These are phyloP conservation scores for Taxillus chinensis DNA, from an alignment of 164 flowering plant species.

Conservation along the genomic window DNA sequence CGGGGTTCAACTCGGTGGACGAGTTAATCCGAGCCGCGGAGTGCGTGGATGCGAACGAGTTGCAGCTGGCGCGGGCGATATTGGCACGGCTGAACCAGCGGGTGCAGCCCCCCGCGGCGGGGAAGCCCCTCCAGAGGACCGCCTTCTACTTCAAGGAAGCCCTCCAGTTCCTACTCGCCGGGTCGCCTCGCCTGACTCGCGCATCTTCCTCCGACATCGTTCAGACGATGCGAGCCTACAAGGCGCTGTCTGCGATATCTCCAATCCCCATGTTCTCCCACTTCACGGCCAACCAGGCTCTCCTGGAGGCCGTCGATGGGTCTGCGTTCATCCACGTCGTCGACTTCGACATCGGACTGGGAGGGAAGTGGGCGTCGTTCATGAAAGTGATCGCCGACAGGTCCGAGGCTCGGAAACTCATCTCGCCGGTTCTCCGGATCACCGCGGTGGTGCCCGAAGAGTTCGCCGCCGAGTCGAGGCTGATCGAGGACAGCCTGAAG, in stretches of 20 bases:
- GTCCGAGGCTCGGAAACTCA: slow-evolving; percentile 15
- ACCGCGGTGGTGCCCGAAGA: slow-evolving; percentile 65
- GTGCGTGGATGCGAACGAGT: slow-evolving; percentile 55
- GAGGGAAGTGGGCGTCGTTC: slow-evolving; percentile 82
- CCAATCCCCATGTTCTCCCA: slow-evolving; percentile 74
- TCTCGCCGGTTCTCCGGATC: slow-evolving; percentile 37
- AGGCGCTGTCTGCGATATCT: slow-evolving; percentile 53
- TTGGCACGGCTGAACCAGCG: slow-evolving; percentile 84
- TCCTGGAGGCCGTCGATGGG: slow-evolving; percentile 66
- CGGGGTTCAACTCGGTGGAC: slow-evolving; percentile 45
- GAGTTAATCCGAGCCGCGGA: slow-evolving; percentile 68
- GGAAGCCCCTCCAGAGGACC: slow-evolving; percentile 75
- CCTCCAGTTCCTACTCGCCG: slow-evolving; percentile 39
- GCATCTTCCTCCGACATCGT: slow-evolving; percentile 42
- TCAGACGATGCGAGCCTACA: slow-evolving; percentile 54
- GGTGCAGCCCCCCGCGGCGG: slow-evolving; percentile 38
- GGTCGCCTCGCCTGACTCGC: slow-evolving; percentile 22
- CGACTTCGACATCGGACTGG: slow-evolving; percentile 87
- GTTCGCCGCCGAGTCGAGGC: slow-evolving; percentile 36
- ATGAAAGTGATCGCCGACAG: slow-evolving; percentile 61
- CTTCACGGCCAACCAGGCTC: slow-evolving; percentile 80
- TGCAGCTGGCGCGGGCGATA: slow-evolving; percentile 61
- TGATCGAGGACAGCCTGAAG: slow-evolving; percentile 49
- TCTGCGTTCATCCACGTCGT: slow-evolving; percentile 44
- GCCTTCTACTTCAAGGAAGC: slow-evolving; percentile 89